phyloP scores from a whole-genome alignment of 2,329 filamentous ascomycete genomes.

The Cryphonectria japonica region DNA sequence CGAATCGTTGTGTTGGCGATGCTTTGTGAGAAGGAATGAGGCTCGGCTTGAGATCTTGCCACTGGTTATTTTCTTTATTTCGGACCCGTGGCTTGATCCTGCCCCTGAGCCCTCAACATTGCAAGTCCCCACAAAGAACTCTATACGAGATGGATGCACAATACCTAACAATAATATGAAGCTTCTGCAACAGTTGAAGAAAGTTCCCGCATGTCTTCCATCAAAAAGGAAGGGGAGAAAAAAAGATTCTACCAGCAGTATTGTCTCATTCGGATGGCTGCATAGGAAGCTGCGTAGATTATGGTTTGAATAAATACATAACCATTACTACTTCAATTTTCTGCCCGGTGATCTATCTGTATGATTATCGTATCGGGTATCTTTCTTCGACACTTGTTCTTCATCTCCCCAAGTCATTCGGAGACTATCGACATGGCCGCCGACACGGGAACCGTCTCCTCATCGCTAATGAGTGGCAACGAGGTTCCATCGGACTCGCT shows the following conservation, averaged over 20 bases:
- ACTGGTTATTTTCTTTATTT: background rate
- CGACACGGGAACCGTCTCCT: background rate
- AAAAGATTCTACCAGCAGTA: background rate
- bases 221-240: too few species aligned
- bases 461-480: background rate
- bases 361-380: background rate
- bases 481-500: background rate
- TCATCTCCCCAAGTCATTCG: background rate
- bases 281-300: too few species aligned
- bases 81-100: background rate
- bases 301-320: background rate
- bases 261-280: background rate
- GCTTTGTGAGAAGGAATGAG: background rate
- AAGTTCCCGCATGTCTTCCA: background rate
- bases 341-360: too few species aligned
- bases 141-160: background rate
- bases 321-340: background rate
- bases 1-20: background rate
- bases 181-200: background rate
- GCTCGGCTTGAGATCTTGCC: background rate
- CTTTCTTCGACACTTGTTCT: background rate
- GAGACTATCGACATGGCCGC: background rate
- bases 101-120: background rate
- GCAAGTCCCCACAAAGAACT: background rate
- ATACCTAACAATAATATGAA: background rate